phyloP scores from a whole-genome alignment of 1,139 yeast species.

The Yamadazyma buinensis region DNA sequence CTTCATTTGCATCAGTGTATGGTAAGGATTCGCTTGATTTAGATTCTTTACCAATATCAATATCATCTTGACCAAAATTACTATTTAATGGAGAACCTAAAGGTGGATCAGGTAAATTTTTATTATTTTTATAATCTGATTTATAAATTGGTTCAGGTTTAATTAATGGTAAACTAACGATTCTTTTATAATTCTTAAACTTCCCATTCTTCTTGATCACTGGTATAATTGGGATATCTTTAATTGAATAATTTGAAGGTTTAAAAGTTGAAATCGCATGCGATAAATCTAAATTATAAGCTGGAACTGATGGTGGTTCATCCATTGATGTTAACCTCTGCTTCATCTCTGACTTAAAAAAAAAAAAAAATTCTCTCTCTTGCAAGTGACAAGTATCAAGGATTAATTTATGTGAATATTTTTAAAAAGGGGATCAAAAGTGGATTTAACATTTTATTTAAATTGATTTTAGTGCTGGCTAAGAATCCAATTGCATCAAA shows the following conservation, averaged over 20 bases:
- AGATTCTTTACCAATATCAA: neutral
- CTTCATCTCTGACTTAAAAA: conserved; percentile 15
- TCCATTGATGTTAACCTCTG: conserved; percentile 25
- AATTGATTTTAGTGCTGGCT: too few species aligned
- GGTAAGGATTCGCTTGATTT: neutral
- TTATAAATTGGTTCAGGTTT: neutral
- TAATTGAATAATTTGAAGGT: conserved; percentile 22
- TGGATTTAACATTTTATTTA: too few species aligned
- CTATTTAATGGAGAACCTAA: conserved; percentile 9
- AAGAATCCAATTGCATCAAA: too few species aligned
- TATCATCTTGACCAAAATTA: neutral
- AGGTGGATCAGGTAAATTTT: conserved; percentile 19
- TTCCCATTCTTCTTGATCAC: conserved; percentile 23
- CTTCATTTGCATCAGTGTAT: neutral
- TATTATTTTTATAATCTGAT: conserved; percentile 1
- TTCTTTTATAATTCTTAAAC: conserved; percentile 19
- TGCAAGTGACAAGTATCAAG: too few species aligned
- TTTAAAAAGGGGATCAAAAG: too few species aligned
- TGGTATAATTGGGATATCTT: conserved; percentile 35
- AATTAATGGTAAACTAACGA: conserved; percentile 22
- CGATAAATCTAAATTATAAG: conserved; percentile 19
- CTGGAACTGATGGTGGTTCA: conserved; percentile 21
- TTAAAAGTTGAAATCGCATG: conserved; percentile 28
- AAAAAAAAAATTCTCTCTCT: too few species aligned
- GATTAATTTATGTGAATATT: too few species aligned